Evolutionary conservation across 1,284 basidiomycete genomes (phyloP).

Genomic region (Papiliotrema flavescens): DNA sequence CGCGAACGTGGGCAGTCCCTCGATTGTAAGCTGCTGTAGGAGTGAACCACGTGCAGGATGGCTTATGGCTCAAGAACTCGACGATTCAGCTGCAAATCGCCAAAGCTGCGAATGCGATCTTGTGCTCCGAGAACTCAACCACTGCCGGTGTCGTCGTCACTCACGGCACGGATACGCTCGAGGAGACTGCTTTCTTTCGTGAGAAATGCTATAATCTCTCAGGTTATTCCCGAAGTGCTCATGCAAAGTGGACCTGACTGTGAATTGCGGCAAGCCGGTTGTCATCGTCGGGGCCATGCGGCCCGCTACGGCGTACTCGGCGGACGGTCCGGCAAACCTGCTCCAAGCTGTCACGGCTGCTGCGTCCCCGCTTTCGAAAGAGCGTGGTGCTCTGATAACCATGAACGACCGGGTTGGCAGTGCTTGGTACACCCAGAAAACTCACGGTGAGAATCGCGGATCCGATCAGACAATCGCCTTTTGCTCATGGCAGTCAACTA

Average conservation of each 20-base stretch:
- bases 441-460: conserved; percentile 10
- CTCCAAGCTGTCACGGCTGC: conserved; percentile 33
- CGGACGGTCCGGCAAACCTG: conserved; percentile 40
- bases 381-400: conserved; percentile 34
- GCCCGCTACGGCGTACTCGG: conserved; percentile 35
- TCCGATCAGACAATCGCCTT: background rate
- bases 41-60: too few relatives aligned
- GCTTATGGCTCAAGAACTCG: conserved; percentile 12
- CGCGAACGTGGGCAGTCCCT: conserved; percentile 19
- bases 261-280: conserved; percentile 31
- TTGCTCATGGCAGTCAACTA: conserved; percentile 11
- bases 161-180: conserved; percentile 34
- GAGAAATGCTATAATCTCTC: background rate
- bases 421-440: conserved; percentile 38
- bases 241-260: conserved; percentile 4
- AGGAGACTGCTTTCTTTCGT: conserved; percentile 34
- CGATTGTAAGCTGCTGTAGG: conserved; percentile 9
- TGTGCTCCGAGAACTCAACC: conserved; percentile 12
- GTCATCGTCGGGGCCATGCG: conserved; percentile 45
- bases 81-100: conserved; percentile 20
- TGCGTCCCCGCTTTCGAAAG: conserved; percentile 16
- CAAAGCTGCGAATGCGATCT: conserved; percentile 15
- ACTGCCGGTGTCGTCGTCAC: conserved; percentile 16
- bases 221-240: too few relatives aligned
- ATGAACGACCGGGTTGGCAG: conserved; percentile 40